Evolutionary conservation across 2,329 filamentous ascomycete species (phyloP).

Genomic region (Lojkania enalia): DNA sequence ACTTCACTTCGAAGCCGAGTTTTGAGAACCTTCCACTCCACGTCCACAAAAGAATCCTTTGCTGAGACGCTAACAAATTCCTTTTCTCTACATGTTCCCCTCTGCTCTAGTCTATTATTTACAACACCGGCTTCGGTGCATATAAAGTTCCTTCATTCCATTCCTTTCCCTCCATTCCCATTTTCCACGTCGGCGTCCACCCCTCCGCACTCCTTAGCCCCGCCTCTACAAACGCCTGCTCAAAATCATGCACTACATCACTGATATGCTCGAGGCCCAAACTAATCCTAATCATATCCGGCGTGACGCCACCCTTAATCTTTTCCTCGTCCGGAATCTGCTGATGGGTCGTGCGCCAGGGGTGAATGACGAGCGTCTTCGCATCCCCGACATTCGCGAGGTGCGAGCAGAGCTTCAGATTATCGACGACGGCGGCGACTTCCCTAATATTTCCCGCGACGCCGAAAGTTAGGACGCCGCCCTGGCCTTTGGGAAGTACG

Average conservation of each 20-base stretch:
- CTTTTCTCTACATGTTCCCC: too few species aligned
- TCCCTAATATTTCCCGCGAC: conserved; percentile 27
- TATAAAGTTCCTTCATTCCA: conserved; percentile 23
- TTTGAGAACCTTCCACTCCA: too few species aligned
- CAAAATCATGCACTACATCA: conserved; percentile 26
- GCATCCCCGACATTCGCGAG: conserved; percentile 33
- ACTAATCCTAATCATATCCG: conserved; percentile 24
- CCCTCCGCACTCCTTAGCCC: conserved; percentile 16
- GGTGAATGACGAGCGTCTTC: conserved; percentile 36
- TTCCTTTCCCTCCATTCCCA: conserved; percentile 11
- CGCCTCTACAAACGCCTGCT: conserved; percentile 23
- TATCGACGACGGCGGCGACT: conserved; percentile 26
- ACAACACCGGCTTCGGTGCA: conserved; percentile 17
- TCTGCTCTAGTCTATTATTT: too few species aligned
- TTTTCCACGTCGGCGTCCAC: conserved; percentile 20
- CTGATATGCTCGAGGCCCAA: conserved; percentile 25
- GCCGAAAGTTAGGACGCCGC: conserved; percentile 30
- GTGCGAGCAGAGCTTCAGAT: conserved; percentile 27
- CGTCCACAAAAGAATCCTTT: too few species aligned
- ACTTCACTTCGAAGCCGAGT: too few species aligned
- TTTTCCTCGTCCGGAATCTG: conserved; percentile 28
- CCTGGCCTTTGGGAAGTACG: conserved; percentile 24
- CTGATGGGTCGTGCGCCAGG: conserved; percentile 32
- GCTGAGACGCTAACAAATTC: not conserved
- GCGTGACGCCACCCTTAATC: conserved; percentile 24